Percentiles rank a stretch among this genome's conserved stretches.
phyloP scores from a whole-genome alignment of 768 basidiomycete genomes.

The Cyclocybe aegerita region DNA sequence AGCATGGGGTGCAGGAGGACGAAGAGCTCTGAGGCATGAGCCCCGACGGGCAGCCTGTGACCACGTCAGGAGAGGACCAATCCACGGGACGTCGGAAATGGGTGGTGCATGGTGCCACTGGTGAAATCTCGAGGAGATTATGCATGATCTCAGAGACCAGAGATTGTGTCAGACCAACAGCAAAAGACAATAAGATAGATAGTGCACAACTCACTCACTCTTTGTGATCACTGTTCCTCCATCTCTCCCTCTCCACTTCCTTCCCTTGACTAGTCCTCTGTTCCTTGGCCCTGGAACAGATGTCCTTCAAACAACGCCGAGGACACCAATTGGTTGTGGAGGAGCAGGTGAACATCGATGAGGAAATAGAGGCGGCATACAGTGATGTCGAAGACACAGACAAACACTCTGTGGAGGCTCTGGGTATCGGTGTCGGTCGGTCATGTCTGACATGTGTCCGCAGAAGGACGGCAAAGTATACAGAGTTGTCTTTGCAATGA shows the following conservation, averaged over 20 bases:
- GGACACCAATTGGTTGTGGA: slow-evolving; percentile 68
- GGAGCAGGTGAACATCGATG: no score
- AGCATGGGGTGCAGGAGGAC: slow-evolving; percentile 95
- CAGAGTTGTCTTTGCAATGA: slow-evolving; percentile 87
- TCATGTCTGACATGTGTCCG: slow-evolving; percentile 38
- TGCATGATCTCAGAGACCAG: slow-evolving; percentile 72
- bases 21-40: slow-evolving; percentile 75
- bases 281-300: slow-evolving; percentile 32
- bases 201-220: slow-evolving; percentile 47
- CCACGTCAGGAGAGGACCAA: slow-evolving; percentile 89
- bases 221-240: slow-evolving; percentile 77
- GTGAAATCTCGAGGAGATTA: slow-evolving; percentile 70
- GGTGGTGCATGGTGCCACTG: slow-evolving; percentile 90
- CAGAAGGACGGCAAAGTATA: slow-evolving; percentile 71
- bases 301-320: slow-evolving; percentile 67
- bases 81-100: slow-evolving; percentile 86
- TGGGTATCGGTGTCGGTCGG: slow-evolving; percentile 51
- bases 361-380: no score
- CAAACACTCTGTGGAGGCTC: slow-evolving; percentile 66
- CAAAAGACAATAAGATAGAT: slow-evolving; percentile 5
- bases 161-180: slow-evolving; percentile 3
- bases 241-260: slow-evolving; percentile 73
- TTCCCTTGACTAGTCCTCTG: slow-evolving; percentile 58
- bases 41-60: slow-evolving; percentile 78
- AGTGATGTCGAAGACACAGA: slow-evolving; percentile 73